Evolutionary conservation across 169 alveolate genomes (phyloP), one percentile per base, ranked within the genome.

Genomic region (Eimeria acervulina): DNA sequence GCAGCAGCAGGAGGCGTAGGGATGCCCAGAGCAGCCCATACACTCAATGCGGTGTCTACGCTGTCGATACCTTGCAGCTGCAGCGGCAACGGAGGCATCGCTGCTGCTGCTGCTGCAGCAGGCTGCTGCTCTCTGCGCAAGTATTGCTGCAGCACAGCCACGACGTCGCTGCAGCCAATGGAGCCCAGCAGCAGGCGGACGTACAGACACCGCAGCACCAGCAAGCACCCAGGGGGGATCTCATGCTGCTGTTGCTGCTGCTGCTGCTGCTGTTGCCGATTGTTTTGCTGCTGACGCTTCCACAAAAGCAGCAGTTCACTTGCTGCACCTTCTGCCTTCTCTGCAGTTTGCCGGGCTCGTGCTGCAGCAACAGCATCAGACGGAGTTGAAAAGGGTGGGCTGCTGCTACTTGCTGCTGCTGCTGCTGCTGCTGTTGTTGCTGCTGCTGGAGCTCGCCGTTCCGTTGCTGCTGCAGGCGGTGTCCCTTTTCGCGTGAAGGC

Each of bases 151-250:
- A 83, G 72, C 91, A 83, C 91, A 0, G 72, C 68, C 52, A 52
- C 91, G 15, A 83, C 74, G 47, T 83, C 91, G 91, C 91, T 83
- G 76, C 91, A 83, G 91, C 91, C 91, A 28, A 83, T 52, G 51
- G 74, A 83, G 51, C 91, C 91, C 52, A 83, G 91, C 91, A 83
- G 72, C 70, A 83, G 74, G 36, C 91, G 91, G 31, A 52, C 59
- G 91, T 83, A 83, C 74, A 83, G 91, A 83, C 91, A 51, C 91
- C 91, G 91, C 74, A 83, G 51, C 76, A 83, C 72, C 6, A 59
- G 72, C 91, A n/a, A 21, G 91, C 91, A 83, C 6, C 52, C 91
- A n/a, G 40, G 91, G n/a, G 91, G 91, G 31, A 51, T 59, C 7
- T 51, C 42, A 4, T 51, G n/a, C 5, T 23, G 91, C 74, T 83